Conservation (phyloP, 805 yeast species). For the Lipomyces kockii region DNA sequence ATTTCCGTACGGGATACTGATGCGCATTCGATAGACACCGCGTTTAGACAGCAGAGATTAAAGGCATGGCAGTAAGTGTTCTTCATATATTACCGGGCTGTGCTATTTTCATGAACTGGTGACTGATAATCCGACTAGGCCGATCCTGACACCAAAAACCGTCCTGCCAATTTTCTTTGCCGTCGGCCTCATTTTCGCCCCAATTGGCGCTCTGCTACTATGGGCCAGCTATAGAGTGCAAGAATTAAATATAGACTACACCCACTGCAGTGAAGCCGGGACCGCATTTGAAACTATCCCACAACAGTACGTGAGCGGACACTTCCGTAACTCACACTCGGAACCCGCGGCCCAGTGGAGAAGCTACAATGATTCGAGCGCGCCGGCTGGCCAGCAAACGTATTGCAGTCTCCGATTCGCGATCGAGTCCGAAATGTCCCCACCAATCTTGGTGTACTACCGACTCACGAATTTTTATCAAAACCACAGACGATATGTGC, state of each 20-base stretch:
- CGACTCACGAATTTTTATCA: conserved; percentile 88
- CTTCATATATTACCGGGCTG: background rate
- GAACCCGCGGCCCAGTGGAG: conserved; percentile 38
- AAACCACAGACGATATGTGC: conserved; percentile 92
- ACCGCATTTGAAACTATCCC: conserved; percentile 60
- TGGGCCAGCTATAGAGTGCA: conserved; percentile 79
- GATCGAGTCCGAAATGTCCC: conserved; percentile 69
- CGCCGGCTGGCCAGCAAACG: conserved; percentile 38
- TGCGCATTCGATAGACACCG: conserved; percentile 42
- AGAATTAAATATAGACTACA: conserved; percentile 73
- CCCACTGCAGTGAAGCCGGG: conserved; percentile 66
- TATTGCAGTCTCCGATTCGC: conserved; percentile 73
- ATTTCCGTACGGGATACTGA: background rate
- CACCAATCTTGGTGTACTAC: conserved; percentile 79
- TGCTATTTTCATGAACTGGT: background rate
- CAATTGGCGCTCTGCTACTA: conserved; percentile 84
- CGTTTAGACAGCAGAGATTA: conserved; percentile 59
- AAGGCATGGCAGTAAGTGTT: conserved; percentile 62
- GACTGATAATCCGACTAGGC: conserved; percentile 45
- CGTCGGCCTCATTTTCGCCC: conserved; percentile 80
- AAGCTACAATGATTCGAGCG: conserved; percentile 11
- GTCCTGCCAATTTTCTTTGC: conserved; percentile 82
- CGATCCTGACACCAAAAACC: conserved; percentile 87
- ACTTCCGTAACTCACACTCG: conserved; percentile 54
- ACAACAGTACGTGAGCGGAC: conserved; percentile 57